These are phyloP conservation scores for Curvularia spicifera DNA, from an alignment of 2,329 filamentous ascomycete genomes.

Conservation along the genomic window DNA sequence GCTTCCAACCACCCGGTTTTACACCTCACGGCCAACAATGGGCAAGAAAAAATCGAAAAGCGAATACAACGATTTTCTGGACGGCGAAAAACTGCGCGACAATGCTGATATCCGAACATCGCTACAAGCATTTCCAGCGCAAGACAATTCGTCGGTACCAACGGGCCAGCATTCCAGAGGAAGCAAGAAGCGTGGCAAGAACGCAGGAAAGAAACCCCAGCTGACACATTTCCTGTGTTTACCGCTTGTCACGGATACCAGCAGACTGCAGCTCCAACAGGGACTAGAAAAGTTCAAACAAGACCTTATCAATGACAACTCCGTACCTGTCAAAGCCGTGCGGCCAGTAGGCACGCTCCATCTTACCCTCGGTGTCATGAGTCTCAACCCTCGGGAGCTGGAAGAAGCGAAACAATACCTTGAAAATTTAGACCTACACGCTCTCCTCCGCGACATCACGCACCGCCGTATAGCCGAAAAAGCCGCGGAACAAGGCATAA, in stretches of 20 bases:
- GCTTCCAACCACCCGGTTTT: background rate
- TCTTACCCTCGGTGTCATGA: slow-evolving; percentile 87
- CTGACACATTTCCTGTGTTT: slow-evolving; percentile 80
- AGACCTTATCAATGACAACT: slow-evolving; percentile 50
- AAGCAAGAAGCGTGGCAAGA: slow-evolving; percentile 21
- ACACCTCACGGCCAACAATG: slow-evolving; percentile 26
- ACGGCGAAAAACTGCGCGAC: slow-evolving; percentile 42
- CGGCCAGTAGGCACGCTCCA: slow-evolving; percentile 82
- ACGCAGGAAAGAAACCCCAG: slow-evolving; percentile 49
- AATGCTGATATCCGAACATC: slow-evolving; percentile 36
- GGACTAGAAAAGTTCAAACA: slow-evolving; percentile 67
- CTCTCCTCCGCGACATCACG: slow-evolving; percentile 29
- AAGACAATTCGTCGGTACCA: slow-evolving; percentile 22
- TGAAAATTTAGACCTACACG: slow-evolving; percentile 53
- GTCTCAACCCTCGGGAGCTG: slow-evolving; percentile 62
- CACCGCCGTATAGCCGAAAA: slow-evolving; percentile 20
- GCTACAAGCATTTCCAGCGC: slow-evolving; percentile 23
- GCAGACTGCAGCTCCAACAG: slow-evolving; percentile 68
- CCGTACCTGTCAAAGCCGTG: slow-evolving; percentile 70
- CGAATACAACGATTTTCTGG: slow-evolving; percentile 47
- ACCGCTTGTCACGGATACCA: slow-evolving; percentile 69
- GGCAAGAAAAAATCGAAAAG: slow-evolving; percentile 38
- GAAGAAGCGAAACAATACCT: slow-evolving; percentile 53
- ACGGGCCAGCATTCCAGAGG: slow-evolving; percentile 15
- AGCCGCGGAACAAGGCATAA: slow-evolving; percentile 26